A percentile compares a stretch with the other conserved stretches of the same genome.
phyloP scores from a whole-genome alignment of 2,329 filamentous ascomycete genomes.

The Exophiala sideris region DNA sequence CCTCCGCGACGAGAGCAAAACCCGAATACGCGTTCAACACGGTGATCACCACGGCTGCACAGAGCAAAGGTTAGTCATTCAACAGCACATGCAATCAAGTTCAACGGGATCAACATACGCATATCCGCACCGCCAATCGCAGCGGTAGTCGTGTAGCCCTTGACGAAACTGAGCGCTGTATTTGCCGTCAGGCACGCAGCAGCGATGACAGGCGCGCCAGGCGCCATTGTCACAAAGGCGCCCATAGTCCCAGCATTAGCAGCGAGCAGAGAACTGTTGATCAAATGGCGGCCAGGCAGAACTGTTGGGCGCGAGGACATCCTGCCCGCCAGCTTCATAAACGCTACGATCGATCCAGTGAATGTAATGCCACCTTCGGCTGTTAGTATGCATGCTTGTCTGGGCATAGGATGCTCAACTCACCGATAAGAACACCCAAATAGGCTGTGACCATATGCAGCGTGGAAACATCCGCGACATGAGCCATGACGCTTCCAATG shows the following conservation, averaged over 20 bases:
- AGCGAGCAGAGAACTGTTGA: constrained; percentile 72
- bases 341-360: constrained; percentile 84
- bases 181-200: constrained; percentile 75
- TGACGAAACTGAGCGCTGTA: constrained; percentile 73
- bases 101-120: constrained; percentile 47
- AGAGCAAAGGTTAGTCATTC: neutral
- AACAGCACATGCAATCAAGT: constrained; percentile 20
- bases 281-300: constrained; percentile 68
- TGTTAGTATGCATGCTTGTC: neutral
- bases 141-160: constrained; percentile 82
- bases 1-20: constrained; percentile 84
- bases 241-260: constrained; percentile 80
- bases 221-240: constrained; percentile 76
- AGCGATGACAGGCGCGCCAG: constrained; percentile 73
- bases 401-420: constrained; percentile 3
- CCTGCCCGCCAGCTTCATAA: constrained; percentile 76
- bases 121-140: constrained; percentile 93
- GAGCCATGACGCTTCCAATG: constrained; percentile 78
- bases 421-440: constrained; percentile 76
- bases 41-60: constrained; percentile 72
- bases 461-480: constrained; percentile 62
- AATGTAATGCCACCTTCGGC: constrained; percentile 71
- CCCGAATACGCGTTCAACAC: constrained; percentile 89
- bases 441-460: constrained; percentile 85
- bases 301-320: constrained; percentile 75